Conservation (phyloP, 768 basidiomycete species). For the Hebeloma cylindrosporum region DNA sequence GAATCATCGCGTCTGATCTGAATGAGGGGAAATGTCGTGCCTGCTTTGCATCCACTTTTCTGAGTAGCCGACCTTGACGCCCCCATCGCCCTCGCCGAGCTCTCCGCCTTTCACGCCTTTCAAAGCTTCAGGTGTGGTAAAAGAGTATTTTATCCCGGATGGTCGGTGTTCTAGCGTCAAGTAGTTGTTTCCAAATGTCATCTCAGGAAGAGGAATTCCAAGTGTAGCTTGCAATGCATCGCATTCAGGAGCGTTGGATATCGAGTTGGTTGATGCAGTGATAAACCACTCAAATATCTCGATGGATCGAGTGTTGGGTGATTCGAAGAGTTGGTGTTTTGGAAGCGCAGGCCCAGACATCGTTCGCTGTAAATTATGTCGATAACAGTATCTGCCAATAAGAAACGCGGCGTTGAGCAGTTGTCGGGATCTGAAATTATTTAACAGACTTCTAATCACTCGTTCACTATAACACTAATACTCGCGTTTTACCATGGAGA, state of each 20-base stretch:
- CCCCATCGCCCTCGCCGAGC: conserved; percentile 79
- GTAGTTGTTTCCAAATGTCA: conserved; percentile 90
- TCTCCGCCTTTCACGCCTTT: conserved; percentile 72
- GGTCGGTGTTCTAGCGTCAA: conserved; percentile 66
- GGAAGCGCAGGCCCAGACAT: conserved; percentile 54
- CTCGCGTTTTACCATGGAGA: conserved; percentile 32
- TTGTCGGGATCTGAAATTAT: conserved; percentile 19
- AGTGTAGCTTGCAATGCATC: conserved; percentile 65
- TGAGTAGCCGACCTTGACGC: conserved; percentile 92
- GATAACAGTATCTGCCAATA: too few relatives aligned
- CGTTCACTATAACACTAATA: conserved; percentile 3
- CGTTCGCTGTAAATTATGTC: too few relatives aligned
- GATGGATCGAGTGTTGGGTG: conserved; percentile 68
- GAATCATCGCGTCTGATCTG: conserved; percentile 8
- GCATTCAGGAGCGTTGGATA: conserved; percentile 75
- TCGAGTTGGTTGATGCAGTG: conserved; percentile 70
- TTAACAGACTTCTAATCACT: background rate
- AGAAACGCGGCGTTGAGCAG: background rate
- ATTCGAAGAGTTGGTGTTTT: conserved; percentile 64
- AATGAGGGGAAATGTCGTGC: conserved; percentile 41
- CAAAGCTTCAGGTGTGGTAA: conserved; percentile 70
- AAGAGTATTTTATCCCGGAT: conserved; percentile 63
- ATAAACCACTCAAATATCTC: conserved; percentile 68
- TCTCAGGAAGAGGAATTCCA: conserved; percentile 88
- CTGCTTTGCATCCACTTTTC: conserved; percentile 92